Conservation (phyloP, 768 basidiomycete species). For the Suillus discolor region DNA sequence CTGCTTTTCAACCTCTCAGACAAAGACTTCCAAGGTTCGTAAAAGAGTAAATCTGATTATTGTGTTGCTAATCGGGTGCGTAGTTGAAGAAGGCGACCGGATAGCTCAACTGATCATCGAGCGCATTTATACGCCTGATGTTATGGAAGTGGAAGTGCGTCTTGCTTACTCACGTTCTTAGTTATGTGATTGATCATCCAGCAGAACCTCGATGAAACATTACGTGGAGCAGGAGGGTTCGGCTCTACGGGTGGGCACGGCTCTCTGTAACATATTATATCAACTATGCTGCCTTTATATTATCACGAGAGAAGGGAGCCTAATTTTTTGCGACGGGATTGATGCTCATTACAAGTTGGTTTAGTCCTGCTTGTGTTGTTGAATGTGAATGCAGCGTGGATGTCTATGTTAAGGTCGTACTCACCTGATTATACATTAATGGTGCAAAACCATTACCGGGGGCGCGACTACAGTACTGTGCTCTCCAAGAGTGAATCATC, state of each 20-base stretch:
- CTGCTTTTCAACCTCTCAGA: conserved; percentile 93
- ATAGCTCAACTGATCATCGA: conserved; percentile 95
- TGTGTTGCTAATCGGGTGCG: conserved; percentile 1
- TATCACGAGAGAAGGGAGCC: not conserved
- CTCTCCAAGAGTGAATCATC: conserved; percentile 13
- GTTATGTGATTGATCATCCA: conserved; percentile 14
- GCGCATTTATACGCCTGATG: conserved; percentile 81
- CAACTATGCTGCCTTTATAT: not conserved
- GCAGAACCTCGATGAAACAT: conserved; percentile 83
- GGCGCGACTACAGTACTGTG: not conserved
- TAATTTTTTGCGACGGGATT: not conserved
- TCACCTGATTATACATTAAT: not conserved
- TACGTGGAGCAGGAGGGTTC: conserved; percentile 85
- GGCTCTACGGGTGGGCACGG: conserved; percentile 92
- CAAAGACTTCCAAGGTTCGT: conserved; percentile 80
- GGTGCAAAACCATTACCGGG: not conserved
- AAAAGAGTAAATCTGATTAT: not conserved
- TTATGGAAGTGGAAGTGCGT: conserved; percentile 83
- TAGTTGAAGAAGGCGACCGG: conserved; percentile 93
- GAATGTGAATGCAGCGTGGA: not conserved
- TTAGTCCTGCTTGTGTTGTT: not conserved
- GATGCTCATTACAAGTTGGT: not conserved
- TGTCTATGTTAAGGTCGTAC: not conserved
- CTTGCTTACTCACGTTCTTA: conserved; percentile 11
- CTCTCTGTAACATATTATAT: conserved; percentile 40